These are phyloP conservation scores for Vigna mungo DNA, from an alignment of 306 rosid genomes.

Conservation along the genomic window DNA sequence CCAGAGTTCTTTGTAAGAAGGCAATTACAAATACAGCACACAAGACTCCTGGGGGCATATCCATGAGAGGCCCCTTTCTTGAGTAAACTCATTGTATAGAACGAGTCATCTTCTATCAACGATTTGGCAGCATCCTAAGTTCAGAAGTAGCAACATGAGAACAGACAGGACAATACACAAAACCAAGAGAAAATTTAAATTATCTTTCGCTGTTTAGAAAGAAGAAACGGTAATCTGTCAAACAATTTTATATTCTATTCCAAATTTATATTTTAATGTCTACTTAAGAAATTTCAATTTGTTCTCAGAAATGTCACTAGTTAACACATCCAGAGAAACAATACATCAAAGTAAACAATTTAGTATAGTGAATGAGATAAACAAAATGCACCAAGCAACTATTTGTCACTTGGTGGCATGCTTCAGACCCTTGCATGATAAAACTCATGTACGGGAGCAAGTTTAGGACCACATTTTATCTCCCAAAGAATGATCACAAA, in stretches of 20 bases:
- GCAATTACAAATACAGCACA: constrained; percentile 80
- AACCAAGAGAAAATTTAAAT: constrained; percentile 23
- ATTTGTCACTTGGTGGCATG: neutral
- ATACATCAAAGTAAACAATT: neutral
- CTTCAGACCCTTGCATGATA: neutral
- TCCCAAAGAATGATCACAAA: constrained; percentile 25
- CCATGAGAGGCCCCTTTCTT: constrained; percentile 97
- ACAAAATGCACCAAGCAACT: neutral
- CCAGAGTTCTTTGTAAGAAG: constrained; percentile 67
- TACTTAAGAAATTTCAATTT: neutral
- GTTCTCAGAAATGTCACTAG: constrained; percentile 4
- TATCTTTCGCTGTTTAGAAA: neutral
- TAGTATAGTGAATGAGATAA: neutral
- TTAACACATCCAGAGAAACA: constrained; percentile 21
- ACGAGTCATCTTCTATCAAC: constrained; percentile 91
- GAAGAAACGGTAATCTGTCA: constrained; percentile 15
- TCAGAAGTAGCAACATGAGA: constrained; percentile 22
- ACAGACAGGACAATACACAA: constrained; percentile 31
- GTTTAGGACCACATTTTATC: constrained; percentile 2
- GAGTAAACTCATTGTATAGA: constrained; percentile 90
- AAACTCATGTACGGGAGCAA: neutral
- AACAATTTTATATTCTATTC: constrained; percentile 13
- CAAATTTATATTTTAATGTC: constrained; percentile 21
- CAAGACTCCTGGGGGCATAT: constrained; percentile 74
- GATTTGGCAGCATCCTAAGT: constrained; percentile 93